These are phyloP conservation scores for Ploettnerulaceae sp. DNA, from an alignment of 2,329 filamentous ascomycete genomes.

Conservation along the genomic window DNA sequence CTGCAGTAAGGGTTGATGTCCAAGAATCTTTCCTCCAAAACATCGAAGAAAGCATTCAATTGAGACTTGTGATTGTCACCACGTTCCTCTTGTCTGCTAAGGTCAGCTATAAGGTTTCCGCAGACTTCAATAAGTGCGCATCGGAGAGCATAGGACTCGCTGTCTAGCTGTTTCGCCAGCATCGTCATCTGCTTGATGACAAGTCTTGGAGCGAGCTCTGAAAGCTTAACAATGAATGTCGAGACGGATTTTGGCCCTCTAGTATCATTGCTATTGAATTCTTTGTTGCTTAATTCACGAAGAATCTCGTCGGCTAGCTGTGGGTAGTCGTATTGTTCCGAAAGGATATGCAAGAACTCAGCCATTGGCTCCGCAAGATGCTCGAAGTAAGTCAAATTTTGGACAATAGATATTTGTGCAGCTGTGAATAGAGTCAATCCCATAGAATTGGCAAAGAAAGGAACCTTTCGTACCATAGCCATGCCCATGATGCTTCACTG, in stretches of 20 bases:
- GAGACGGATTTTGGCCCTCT: constrained; percentile 96
- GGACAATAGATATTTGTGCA: constrained; percentile 95
- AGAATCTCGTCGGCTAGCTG: constrained; percentile 92
- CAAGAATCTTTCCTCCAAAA: constrained; percentile 90
- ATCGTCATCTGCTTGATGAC: constrained; percentile 98
- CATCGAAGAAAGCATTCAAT: constrained; percentile 94
- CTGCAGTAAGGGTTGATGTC: constrained; percentile 96
- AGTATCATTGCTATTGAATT: constrained; percentile 95
- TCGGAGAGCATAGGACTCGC: constrained; percentile 92
- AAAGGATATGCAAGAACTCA: constrained; percentile 91
- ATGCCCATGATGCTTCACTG: constrained; percentile 96
- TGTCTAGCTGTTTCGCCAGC: constrained; percentile 90
- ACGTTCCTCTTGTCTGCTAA: constrained; percentile 86
- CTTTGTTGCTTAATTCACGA: constrained; percentile 91
- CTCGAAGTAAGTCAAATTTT: constrained; percentile 97
- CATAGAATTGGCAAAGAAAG: constrained; percentile 13
- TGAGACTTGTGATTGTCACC: constrained; percentile 92
- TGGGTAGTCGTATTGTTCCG: constrained; percentile 96
- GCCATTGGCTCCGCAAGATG: constrained; percentile 99
- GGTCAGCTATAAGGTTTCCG: constrained; percentile 86
- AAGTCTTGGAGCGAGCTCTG: constrained; percentile 81
- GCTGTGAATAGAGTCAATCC: constrained; percentile 47
- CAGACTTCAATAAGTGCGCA: constrained; percentile 96
- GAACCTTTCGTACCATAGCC: constrained; percentile 66
- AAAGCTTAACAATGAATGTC: constrained; percentile 86